Conservation (phyloP, 768 basidiomycete species). For the Thelephora aurantiotincta region DNA sequence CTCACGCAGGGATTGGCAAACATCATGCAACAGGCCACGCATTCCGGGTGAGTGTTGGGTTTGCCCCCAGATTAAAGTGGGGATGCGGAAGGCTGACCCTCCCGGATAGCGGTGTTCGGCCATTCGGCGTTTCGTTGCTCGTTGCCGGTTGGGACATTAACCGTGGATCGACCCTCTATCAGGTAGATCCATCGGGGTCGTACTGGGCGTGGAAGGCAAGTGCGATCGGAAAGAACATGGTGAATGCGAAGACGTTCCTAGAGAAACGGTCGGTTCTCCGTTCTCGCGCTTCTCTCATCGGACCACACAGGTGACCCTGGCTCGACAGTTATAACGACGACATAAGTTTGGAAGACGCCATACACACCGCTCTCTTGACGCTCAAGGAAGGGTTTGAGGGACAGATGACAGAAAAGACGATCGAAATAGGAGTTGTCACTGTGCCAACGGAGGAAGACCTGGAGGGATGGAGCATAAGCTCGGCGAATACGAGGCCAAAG, state of each 20-base stretch:
- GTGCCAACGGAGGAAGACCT: conserved; percentile 63
- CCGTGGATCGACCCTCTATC: conserved; percentile 94
- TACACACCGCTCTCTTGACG: conserved; percentile 95
- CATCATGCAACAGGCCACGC: conserved; percentile 98
- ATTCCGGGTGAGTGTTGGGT: conserved; percentile 67
- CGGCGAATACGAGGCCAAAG: conserved; percentile 53
- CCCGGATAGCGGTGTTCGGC: conserved; percentile 82
- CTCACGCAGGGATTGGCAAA: conserved; percentile 95
- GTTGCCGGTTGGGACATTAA: conserved; percentile 94
- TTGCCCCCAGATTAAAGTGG: conserved; percentile 2
- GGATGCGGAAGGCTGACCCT: conserved; percentile 8
- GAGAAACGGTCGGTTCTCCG: conserved; percentile 75
- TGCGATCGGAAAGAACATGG: conserved; percentile 99
- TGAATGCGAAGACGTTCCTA: conserved; percentile 98
- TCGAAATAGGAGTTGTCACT: conserved; percentile 95
- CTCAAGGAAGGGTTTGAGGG: conserved; percentile 99
- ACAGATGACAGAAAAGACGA: conserved; percentile 99
- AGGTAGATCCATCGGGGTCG: conserved; percentile 97
- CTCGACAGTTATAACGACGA: conserved; percentile 87
- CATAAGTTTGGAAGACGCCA: conserved; percentile 96
- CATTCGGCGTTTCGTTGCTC: conserved; percentile 94
- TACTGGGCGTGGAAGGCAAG: conserved; percentile 99
- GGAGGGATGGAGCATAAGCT: conserved; percentile 22
- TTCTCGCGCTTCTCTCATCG: conserved; percentile 11
- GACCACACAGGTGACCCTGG: conserved; percentile 2